Base-by-base conservation (phyloP, 1,139 yeast species). In the Pichia kudriavzevii region DNA sequence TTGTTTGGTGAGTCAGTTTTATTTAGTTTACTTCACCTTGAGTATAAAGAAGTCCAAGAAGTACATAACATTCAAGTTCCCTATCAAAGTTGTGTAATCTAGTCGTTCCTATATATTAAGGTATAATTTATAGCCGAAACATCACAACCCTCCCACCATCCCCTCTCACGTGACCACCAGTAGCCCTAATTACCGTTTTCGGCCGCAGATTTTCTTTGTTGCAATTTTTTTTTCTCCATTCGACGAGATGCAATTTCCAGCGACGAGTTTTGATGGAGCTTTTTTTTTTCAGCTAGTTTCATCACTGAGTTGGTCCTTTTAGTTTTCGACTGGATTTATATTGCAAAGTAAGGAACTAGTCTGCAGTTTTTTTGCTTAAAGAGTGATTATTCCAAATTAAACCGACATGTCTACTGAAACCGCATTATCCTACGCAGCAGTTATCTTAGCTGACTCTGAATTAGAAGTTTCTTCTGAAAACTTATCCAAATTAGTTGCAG, bases 381-480 rank as follows among this genome's bases (percentile, higher is more conserved):
- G 64, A 47, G 60, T 61, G 75, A 69, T 69, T 69, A 69, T 69
- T 67, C 71, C 73, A 67, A 56, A 50, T 35, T 14, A 47, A 48
- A 49, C 39, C 32, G 45, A 28, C 15, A 49, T 43, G 47, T 79
- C 91, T 63, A 69, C 75, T 62, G 88, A 81, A 77, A 67, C 85
- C 58, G 80, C 87, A 63, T 73, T 81, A 62, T 78, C 91, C 50
- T 81, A 80, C 80, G 91, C 93, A 61, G 85, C 91, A 60, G 72
- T 81, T 63, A 80, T 81, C 72, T 77, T 81, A 65, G 84, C 91
- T 53, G 93, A 81, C 61, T 72, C 91, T 58, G 91, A 79, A 50
- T 66, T 80, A 57, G 88, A 79, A 66, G 75, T 80, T 70, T 67
- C 81, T 48, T 56, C 87, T 53, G 87, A 79, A 65, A 80, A 80